A percentile compares a stretch with the other conserved stretches of the same genome.
Conservation (phyloP, 805 yeast species). For the Pichia insulana region DNA sequence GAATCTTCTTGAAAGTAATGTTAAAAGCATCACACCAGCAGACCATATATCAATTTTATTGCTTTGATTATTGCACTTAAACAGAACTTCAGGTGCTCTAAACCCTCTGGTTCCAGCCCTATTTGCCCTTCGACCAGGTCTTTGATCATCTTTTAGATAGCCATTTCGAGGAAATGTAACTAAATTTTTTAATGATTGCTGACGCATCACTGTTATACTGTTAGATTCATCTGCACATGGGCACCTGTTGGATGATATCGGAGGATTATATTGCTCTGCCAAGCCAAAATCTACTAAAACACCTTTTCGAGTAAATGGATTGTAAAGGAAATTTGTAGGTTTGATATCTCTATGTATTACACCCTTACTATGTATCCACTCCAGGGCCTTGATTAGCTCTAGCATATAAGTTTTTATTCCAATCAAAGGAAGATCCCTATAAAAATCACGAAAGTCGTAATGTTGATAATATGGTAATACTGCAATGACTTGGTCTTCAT, state of each 20-base stretch:
- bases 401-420: constrained; percentile 77
- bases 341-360: constrained; percentile 92
- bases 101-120: constrained; percentile 96
- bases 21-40: constrained; percentile 78
- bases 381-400: constrained; percentile 70
- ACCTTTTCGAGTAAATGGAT: constrained; percentile 59
- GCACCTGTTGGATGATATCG: constrained; percentile 33
- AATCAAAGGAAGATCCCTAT: constrained; percentile 64
- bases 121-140: constrained; percentile 88
- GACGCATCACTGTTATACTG: constrained; percentile 6
- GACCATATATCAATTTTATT: constrained; percentile 87
- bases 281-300: constrained; percentile 88
- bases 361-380: constrained; percentile 66
- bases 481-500: constrained; percentile 87
- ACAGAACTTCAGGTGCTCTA: constrained; percentile 86
- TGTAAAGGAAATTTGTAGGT: constrained; percentile 62
- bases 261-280: constrained; percentile 49
- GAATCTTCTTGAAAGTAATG: constrained; percentile 69
- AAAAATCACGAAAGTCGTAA: constrained; percentile 82
- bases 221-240: constrained; percentile 45
- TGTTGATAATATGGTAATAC: constrained; percentile 88
- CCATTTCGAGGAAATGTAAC: constrained; percentile 40
- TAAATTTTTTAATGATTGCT: constrained; percentile 17
- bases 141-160: constrained; percentile 76
- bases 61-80: constrained; percentile 78